A percentile compares a stretch with the other conserved stretches of the same genome.
Conservation (phyloP, 352 stramenopile species). For the Pythium sp. region DNA sequence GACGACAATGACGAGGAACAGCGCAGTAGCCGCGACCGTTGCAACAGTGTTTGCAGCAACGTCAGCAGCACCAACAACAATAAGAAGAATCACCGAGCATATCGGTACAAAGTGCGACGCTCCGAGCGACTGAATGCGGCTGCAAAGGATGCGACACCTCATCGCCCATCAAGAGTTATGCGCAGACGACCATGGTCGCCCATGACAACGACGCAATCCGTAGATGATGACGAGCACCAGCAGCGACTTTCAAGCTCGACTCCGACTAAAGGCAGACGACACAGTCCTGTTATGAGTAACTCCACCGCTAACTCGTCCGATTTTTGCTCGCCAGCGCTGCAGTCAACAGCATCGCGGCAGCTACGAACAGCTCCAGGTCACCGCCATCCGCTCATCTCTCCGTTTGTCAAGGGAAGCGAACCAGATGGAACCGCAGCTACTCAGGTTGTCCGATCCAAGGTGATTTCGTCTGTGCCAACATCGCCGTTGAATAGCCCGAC, state of each 20-base stretch:
- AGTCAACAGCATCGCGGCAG: background rate
- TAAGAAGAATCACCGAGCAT: constrained; percentile 10
- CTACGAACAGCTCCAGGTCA: constrained; percentile 4
- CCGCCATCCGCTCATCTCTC: constrained; percentile 13
- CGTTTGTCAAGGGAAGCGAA: constrained; percentile 14
- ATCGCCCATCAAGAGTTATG: background rate
- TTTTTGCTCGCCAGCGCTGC: constrained; percentile 7
- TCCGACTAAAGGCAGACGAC: background rate
- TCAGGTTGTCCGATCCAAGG: constrained; percentile 1
- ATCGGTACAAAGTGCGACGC: constrained; percentile 31
- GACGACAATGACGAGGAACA: background rate
- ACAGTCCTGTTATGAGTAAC: background rate
- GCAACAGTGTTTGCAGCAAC: constrained; percentile 8
- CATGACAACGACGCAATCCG: background rate
- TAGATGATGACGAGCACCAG: background rate
- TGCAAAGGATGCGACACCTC: constrained; percentile 21
- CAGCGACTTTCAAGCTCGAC: background rate
- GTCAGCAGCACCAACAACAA: constrained; percentile 1
- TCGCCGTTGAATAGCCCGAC: constrained; percentile 40
- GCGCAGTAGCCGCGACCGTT: background rate
- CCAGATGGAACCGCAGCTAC: background rate
- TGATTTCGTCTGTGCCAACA: constrained; percentile 13
- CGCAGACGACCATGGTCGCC: constrained; percentile 2
- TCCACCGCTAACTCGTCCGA: background rate
- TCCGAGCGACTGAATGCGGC: constrained; percentile 25